A percentile compares a stretch with the other conserved stretches of the same genome.
phyloP scores from a whole-genome alignment of 768 basidiomycete genomes.

The Suillus ampliporus region DNA sequence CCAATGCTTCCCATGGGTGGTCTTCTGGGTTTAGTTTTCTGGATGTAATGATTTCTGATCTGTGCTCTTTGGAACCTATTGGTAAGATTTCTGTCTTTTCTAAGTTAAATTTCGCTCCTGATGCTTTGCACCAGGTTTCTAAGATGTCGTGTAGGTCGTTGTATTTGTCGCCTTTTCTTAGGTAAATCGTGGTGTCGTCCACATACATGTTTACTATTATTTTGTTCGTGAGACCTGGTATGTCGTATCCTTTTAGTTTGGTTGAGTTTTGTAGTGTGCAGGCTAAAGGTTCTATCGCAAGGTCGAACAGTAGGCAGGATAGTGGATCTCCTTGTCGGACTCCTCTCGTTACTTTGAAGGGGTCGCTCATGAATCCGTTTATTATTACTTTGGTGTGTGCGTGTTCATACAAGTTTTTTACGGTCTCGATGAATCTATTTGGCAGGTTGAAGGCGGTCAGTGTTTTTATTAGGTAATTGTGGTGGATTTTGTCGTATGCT shows the following conservation, averaged over 20 bases:
- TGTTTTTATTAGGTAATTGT: slow-evolving; percentile 37
- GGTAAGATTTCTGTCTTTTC: slow-evolving; percentile 31
- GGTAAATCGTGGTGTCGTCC: slow-evolving; percentile 22
- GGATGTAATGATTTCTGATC: too few relatives aligned
- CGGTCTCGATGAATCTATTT: slow-evolving; percentile 31
- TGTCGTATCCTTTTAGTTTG: too few relatives aligned
- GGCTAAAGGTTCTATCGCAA: slow-evolving; percentile 39
- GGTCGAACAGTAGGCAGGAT: slow-evolving; percentile 38
- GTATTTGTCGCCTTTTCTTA: slow-evolving; percentile 11
- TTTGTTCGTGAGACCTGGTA: neutral
- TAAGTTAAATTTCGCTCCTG: slow-evolving; percentile 26
- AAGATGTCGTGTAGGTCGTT: slow-evolving; percentile 14
- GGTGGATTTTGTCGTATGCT: slow-evolving; percentile 43
- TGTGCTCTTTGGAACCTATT: neutral
- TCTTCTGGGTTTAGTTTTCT: accelerated
- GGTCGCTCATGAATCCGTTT: slow-evolving; percentile 34
- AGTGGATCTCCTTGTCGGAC: slow-evolving; percentile 44
- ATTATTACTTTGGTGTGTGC: slow-evolving; percentile 39
- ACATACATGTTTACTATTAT: neutral
- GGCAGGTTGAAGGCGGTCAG: slow-evolving; percentile 34
- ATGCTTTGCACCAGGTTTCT: slow-evolving; percentile 18
- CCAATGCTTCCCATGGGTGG: too few relatives aligned
- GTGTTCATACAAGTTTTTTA: slow-evolving; percentile 29
- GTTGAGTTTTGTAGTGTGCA: slow-evolving; percentile 32
- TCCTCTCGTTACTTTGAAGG: slow-evolving; percentile 22